Base-by-base conservation (phyloP, 2,329 filamentous ascomycete species). In the Stagonosporopsis rhizophila region DNA sequence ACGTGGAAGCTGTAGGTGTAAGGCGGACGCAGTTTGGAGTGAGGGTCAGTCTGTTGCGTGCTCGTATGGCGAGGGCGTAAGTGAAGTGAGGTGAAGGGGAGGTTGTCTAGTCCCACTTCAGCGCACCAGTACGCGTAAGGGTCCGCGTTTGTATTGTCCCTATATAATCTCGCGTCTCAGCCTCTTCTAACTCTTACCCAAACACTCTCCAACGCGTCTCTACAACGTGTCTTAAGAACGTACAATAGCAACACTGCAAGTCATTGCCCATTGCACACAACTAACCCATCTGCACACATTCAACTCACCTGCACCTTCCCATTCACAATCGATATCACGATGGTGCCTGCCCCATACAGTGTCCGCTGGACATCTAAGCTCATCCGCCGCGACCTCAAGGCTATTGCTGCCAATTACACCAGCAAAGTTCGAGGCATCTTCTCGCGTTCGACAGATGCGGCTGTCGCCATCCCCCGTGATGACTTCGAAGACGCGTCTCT, bases 1-100 rank as follows among this genome's bases (percentile, higher is more conserved):
- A 66, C 65, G 60, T 74, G 69, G 70, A 71, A 68, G 38, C 37
- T 56, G 47, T 56, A 47, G n/a, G 4, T 28, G 12, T 6, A 8
- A 14, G 22, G 25, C 5, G 30, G n/a, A 4, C 11, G 17, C n/a
- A 8, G 9, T 19, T 20, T 19, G 4, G 9, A 19, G 7, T 22
- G 17, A 38, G 28, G 25, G 9, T 27, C 25, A 27, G 9, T 27
- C 25, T 27, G 25, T 27, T 27, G 25, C 9, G 25, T 27, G 25
- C 25, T n/a, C n/a, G n/a, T 27, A 9, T 27, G 35, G n/a, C 17
- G 3, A n/a, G n/a, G n/a, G n/a, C n/a, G n/a, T n/a, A 49, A 35
- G 37, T 41, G 38, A 49, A 49, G 27, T 30, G 27, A 30, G 28
- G 38, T 32, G 30, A 32, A 4, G 9, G 14, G 9, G 19, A 6